These are phyloP conservation scores for Solanum sitiens DNA, from an alignment of 257 asterid genomes.

Conservation along the genomic window DNA sequence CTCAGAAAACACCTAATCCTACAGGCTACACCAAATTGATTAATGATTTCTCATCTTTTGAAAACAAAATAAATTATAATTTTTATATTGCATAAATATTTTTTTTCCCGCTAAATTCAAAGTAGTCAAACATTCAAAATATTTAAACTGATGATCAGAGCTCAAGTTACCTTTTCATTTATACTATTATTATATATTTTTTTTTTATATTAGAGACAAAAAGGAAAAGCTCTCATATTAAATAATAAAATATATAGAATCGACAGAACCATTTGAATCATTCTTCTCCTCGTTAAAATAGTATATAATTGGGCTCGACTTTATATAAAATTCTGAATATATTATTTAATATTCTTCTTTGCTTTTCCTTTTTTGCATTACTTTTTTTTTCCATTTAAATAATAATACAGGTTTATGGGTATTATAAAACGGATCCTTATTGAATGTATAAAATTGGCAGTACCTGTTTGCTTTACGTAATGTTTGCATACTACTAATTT, in stretches of 20 bases:
- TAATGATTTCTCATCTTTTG: neutral
- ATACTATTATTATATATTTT: neutral
- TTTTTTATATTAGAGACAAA: neutral
- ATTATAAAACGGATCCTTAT: neutral
- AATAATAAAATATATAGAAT: neutral
- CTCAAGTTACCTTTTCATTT: neutral
- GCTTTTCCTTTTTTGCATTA: neutral
- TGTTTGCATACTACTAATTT: neutral
- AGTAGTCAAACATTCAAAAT: neutral
- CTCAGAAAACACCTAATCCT: neutral
- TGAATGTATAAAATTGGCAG: neutral
- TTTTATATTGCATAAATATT: neutral
- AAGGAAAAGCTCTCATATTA: neutral
- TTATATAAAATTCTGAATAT: neutral
- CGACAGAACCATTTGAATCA: neutral
- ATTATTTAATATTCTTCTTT: neutral
- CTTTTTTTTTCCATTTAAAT: neutral
- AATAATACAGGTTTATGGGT: neutral
- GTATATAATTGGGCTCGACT: neutral
- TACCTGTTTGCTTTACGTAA: neutral
- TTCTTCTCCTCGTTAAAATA: neutral
- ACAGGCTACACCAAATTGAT: neutral
- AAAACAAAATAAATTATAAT: neutral
- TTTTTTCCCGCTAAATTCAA: neutral
- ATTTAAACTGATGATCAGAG: neutral